Evolutionary conservation across 1,284 basidiomycete species (phyloP).

Genomic region (Ustilago curta): DNA sequence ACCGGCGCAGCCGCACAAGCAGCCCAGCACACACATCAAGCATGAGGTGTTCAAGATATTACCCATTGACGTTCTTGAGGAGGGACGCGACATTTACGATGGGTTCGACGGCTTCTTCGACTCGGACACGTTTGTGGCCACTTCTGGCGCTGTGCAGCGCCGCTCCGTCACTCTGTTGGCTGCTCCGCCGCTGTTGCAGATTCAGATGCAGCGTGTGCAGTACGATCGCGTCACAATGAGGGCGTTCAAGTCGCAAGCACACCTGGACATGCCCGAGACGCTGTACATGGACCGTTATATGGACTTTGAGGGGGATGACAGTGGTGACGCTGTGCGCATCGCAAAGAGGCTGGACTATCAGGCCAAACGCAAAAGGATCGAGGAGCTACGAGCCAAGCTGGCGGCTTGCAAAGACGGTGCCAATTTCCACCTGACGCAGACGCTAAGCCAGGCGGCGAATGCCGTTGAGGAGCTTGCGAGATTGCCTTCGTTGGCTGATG

Average conservation of each 20-base stretch:
- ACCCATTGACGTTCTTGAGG: constrained; percentile 87
- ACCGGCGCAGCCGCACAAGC: constrained; percentile 35
- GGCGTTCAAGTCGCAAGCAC: constrained; percentile 94
- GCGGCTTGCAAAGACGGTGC: constrained; percentile 43
- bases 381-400: constrained; percentile 34
- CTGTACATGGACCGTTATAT: constrained; percentile 93
- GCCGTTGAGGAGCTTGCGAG: constrained; percentile 34
- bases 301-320: constrained; percentile 76
- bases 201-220: constrained; percentile 95
- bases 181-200: constrained; percentile 89
- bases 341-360: constrained; percentile 75
- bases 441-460: constrained; percentile 38
- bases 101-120: constrained; percentile 92
- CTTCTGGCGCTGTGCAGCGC: constrained; percentile 84
- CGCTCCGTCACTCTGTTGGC: constrained; percentile 90
- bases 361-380: constrained; percentile 39
- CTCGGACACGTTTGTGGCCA: constrained; percentile 80
- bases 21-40: constrained; percentile 77
- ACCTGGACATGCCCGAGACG: constrained; percentile 87
- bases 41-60: constrained; percentile 93
- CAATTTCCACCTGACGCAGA: constrained; percentile 34
- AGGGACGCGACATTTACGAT: constrained; percentile 91
- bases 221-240: constrained; percentile 90
- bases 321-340: constrained; percentile 72
- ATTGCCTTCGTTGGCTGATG: constrained; percentile 30